Evolutionary conservation across 2,329 filamentous ascomycete species (phyloP), one percentile per base, ranked within the genome.

Genomic region (Aspergillus chevalieri): DNA sequence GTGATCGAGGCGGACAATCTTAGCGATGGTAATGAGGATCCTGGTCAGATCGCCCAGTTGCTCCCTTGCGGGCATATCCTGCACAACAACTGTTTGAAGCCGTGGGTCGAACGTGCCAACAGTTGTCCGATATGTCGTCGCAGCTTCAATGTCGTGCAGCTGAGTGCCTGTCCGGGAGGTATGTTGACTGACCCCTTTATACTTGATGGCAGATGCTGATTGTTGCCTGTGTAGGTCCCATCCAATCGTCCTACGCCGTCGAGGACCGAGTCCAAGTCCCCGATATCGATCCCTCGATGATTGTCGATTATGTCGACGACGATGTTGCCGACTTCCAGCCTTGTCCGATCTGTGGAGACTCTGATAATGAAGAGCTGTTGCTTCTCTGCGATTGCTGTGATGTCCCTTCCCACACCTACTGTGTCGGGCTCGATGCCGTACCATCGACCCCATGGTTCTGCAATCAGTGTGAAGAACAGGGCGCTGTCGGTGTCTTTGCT

Each of bases 101-200:
- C 90, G 59, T 98, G 93, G 93, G 89, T 92, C 43, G 89, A 94
- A 72, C 87, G 94, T 69, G 92, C 93, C 56, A 98, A 97, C 72
- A 96, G 91, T 67, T 98, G 93, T 70, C 93, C 93, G 43, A 95
- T 98, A 69, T 98, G 93, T 73, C 87, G 93, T 59, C 87, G 89
- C 62, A 83, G 81, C 55, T 97, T 98, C 75, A 92, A 97, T 71
- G 75, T 86, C 61, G 91, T 98, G 57, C 84, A 93, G 66, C 84
- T 98, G 53, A 86, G 86, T 69, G 83, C 87, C 64, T 82, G 79
- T 58, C 74, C 90, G 63, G 87, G 89, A 77, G 89, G 89, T 93
- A 80, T 73, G 82, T 77, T 12, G 26, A 30, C 4, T 12, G 10
- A 12, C 12, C 4, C 12, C 4, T 4, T 4, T 4, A 30, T 12